Evolutionary conservation across 345 rosid genomes (phyloP), one percentile per base, ranked within the genome.

Genomic region (Litchi chinensis): DNA sequence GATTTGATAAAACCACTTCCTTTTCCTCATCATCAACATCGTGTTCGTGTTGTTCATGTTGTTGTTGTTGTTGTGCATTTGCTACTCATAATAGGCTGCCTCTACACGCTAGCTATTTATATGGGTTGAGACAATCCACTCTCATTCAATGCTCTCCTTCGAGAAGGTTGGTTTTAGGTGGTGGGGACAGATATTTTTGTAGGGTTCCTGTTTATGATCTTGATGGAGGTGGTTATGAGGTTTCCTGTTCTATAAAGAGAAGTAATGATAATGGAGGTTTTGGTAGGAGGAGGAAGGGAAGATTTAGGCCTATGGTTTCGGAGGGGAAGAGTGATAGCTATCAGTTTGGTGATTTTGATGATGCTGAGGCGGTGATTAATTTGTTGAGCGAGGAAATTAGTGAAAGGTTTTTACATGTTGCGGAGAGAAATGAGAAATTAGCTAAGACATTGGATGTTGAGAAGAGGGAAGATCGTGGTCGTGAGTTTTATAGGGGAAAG

Each of bases 361-460:
- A 92, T 81, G 90, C 85, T 3, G 97, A 92, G 78, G 91, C 92
- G 60, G 79, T 95, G 73, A 83, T 95, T 78, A 89, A 89, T 85
- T 89, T 95, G 84, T 88, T 95, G 83, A 86, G 93, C 81, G 97
- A 93, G 82, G 92, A 92, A 70, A 28, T 91, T 56, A 65, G 78
- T 68, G 90, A 79, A 73, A 91, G 86, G 63, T 75, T 68, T 75
- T 79, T 80, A 71, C 82, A 76, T 62, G 71, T 66, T 46, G 68
- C 78, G 70, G 83, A 80, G 76, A 82, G 86, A 80, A 77, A 64
- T 2, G 79, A 77, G 83, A 83, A 77, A 6, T 76, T 74, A 16
- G 77, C 71, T 46, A 82, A 77, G 87, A 89, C 82, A 81, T 84
- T 82, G 82, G 86, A 86, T 67, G 80, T 74, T 83, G 80, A 76